Base-by-base conservation (phyloP, 306 rosid genomes). In the Casuarina equisetifolia region DNA sequence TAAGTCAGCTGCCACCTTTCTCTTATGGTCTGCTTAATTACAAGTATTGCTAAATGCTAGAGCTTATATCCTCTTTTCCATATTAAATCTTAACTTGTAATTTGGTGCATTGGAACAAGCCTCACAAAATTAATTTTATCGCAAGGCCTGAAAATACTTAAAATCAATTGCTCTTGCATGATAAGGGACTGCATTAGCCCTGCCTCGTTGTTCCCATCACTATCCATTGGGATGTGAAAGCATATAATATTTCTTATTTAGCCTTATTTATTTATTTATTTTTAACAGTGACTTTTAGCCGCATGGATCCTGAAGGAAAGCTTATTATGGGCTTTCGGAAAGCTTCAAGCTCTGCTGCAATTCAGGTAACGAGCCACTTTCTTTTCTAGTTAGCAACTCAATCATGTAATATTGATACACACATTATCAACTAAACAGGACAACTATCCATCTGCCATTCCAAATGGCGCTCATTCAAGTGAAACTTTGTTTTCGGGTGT, bases 301-400 rank as follows among this genome's bases (percentile, higher is more conserved):
- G 99, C 35, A 95, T 92, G 97, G 99, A 95, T 61, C 99, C 99
- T 75, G 97, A 92, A 85, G 97, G 97, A 67, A 95, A 95, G 82
- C 99, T 95, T 77, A 91, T 95, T 74, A 95, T 95, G 97, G 99
- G 99, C 70, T 95, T 89, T 57, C 92, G 99, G 36, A 95, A 91
- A 87, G 99, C 97, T 72, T 83, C 92, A 52, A 91, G 75, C 83
- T 86, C 97, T 78, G 78, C 82, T 78, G 82, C 86, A 73, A 78
- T 82, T 74, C 99, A 95, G 99, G 99, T 92, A 90, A 84, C 52
- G 79, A 76, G 64, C 46, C 79, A 72, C 72, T 83, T 74, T 79
- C 86, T 81, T 83, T 83, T 76, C 82, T 80, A 80, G 35, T 39
- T 78, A 82, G 82, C 59, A 77, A 79, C 79, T 78, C 79, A 74